Conservation (phyloP, 768 basidiomycete species). For the Chlorophyllum brunneum region DNA sequence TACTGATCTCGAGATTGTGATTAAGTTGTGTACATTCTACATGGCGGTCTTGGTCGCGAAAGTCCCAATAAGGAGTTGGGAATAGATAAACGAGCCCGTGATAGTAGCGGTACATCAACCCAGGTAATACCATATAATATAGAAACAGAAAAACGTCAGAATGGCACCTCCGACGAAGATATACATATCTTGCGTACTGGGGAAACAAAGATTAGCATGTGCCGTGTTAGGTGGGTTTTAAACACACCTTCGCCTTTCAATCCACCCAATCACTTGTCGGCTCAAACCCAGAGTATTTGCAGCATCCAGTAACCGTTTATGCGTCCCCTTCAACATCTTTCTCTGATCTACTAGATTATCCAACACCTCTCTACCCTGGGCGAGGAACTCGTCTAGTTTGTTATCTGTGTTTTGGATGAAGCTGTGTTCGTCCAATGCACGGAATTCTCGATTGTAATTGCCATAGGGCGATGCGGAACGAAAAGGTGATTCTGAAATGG, state of each 20-base stretch:
- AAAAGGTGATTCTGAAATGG: conserved; percentile 83
- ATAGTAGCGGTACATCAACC: conserved; percentile 36
- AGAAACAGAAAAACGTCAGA: conserved; percentile 92
- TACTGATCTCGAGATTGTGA: neutral
- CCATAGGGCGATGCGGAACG: conserved; percentile 52
- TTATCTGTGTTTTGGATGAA: conserved; percentile 83
- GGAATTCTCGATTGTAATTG: conserved; percentile 59
- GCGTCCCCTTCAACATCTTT: conserved; percentile 93
- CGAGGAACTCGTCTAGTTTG: conserved; percentile 84
- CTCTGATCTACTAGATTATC: conserved; percentile 92
- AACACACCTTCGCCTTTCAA: conserved; percentile 86
- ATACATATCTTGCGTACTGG: conserved; percentile 91
- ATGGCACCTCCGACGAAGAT: conserved; percentile 85
- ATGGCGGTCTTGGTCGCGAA: neutral
- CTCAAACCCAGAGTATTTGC: conserved; percentile 95
- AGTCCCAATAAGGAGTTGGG: neutral
- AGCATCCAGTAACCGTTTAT: conserved; percentile 77
- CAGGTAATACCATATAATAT: conserved; percentile 87
- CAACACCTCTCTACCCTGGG: conserved; percentile 87
- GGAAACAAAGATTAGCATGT: conserved; percentile 8
- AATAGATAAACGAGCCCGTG: neutral
- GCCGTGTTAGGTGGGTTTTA: neutral
- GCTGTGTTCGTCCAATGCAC: conserved; percentile 83
- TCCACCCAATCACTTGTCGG: conserved; percentile 94
- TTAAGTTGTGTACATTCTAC: neutral